phyloP scores from a whole-genome alignment of 1,139 yeast genomes.

The Lodderomyces elongisporus region DNA sequence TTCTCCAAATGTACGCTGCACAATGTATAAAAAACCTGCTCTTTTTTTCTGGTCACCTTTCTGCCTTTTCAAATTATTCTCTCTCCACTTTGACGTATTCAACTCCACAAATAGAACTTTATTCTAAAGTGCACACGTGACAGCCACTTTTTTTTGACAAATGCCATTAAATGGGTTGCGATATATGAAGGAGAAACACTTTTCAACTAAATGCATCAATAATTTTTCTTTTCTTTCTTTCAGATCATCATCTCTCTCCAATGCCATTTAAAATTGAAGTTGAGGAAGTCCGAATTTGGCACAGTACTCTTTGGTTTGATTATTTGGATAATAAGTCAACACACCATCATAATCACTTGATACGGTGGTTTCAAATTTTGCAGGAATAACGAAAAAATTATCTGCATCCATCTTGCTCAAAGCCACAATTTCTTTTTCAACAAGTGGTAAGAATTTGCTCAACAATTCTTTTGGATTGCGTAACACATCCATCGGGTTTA shows the following conservation, averaged over 20 bases:
- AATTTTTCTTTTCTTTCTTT: neutral
- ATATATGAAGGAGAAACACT: too few relatives aligned
- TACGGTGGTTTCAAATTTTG: slow-evolving; percentile 25
- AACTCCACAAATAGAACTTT: too few relatives aligned
- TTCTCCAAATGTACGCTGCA: too few relatives aligned
- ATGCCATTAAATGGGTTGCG: too few relatives aligned
- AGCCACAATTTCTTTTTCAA: slow-evolving; percentile 18
- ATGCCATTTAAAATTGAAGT: neutral
- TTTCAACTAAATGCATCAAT: too few relatives aligned
- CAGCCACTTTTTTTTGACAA: too few relatives aligned
- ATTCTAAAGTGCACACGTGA: too few relatives aligned
- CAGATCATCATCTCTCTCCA: neutral
- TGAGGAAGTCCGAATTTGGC: slow-evolving; percentile 18
- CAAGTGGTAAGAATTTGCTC: slow-evolving; percentile 18
- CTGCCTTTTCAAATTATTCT: too few relatives aligned
- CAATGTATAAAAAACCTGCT: too few relatives aligned
- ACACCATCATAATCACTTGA: slow-evolving; percentile 19
- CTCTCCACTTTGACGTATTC: too few relatives aligned
- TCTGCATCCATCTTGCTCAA: slow-evolving; percentile 13
- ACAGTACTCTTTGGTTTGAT: slow-evolving; percentile 33
- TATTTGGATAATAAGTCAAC: slow-evolving; percentile 32
- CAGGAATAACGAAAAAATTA: slow-evolving; percentile 19
- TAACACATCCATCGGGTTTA: slow-evolving; percentile 9
- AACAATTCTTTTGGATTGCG: slow-evolving; percentile 9
- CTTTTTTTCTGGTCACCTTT: too few relatives aligned